Evolutionary conservation across 345 rosid genomes (phyloP), one percentile per base, ranked within the genome.

Genomic region (Pistacia vera): DNA sequence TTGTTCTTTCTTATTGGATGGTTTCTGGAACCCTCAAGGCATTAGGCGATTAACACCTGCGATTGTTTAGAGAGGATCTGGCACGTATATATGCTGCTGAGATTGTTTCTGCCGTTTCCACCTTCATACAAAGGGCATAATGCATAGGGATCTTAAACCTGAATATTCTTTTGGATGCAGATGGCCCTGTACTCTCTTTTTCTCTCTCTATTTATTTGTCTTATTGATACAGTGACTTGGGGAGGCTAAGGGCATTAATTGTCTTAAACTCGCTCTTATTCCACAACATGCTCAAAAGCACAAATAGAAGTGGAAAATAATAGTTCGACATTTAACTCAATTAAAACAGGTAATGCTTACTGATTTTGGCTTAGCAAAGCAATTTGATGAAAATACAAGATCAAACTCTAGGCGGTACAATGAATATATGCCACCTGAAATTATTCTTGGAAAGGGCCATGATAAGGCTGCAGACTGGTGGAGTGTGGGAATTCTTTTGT

Each of bases 91-190:
- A 95, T 82, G 85, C 91, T 79, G 99, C 99, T 61, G 99, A 95
- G 78, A 90, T 92, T 61, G 88, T 91, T 79, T 95, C 95, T 79
- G 98, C 98, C 0, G 96, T 95, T 58, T 81, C 33, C 99, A 95
- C 75, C 98, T 95, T 71, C 99, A 95, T 84, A 88, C 86, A 84
- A 93, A 95, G 66, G 98, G 97, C 77, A 88, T 95, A 72, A 95
- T 95, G 99, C 99, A 95, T 80, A 89, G 99, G 83, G 99, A 95
- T 82, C 93, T 95, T 22, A 95, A 95, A 80, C 99, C 99, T 3
- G 99, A 95, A 95, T 80, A 90, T 95, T 77, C 89, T 95, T 38
- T 66, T 95, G 88, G 97, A 87, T 83, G 86, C 77, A 18, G 97
- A 95, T 71, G 99, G 98, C 77, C 98, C 93, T 73, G 97, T 95